Evolutionary conservation across 331 rosid species (phyloP).

Genomic region (Arachis monticola): DNA sequence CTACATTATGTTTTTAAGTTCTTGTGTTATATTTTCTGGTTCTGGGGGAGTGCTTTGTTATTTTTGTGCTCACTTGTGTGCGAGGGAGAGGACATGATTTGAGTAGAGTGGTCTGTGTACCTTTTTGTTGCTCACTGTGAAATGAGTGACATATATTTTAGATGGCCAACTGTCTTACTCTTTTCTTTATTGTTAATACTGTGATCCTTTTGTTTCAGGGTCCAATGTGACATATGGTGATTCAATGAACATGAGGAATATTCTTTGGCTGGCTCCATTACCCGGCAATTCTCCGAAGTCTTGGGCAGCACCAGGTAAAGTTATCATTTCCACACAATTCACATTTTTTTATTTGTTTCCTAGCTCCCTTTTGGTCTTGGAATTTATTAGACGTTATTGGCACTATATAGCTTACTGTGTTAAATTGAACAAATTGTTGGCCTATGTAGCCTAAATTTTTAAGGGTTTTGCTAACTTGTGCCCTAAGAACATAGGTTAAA

Average conservation of each 20-base stretch:
- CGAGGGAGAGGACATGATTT: constrained; percentile 29
- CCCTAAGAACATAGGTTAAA: too few relatives aligned
- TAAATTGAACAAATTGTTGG: constrained; percentile 13
- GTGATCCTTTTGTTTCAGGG: constrained; percentile 53
- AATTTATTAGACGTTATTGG: constrained; percentile 16
- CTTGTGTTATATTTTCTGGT: constrained; percentile 9
- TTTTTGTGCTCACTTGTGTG: constrained; percentile 10
- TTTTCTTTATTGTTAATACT: background rate
- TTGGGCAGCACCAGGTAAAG: constrained; percentile 83
- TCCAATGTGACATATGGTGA: constrained; percentile 75
- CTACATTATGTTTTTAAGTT: constrained; percentile 14
- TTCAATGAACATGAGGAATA: constrained; percentile 90
- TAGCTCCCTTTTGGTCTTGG: background rate
- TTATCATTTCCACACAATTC: constrained; percentile 1
- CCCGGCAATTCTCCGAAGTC: constrained; percentile 61
- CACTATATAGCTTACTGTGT: constrained; percentile 12
- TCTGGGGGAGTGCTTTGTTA: constrained; percentile 5
- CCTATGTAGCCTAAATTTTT: background rate
- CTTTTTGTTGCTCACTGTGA: constrained; percentile 19
- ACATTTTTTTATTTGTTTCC: too few relatives aligned
- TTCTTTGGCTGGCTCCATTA: constrained; percentile 93
- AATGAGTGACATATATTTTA: background rate
- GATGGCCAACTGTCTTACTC: background rate
- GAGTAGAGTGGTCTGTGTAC: constrained; percentile 20
- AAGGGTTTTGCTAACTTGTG: too few relatives aligned